Base-by-base conservation (phyloP, 148 eudicot species). In the Rhododendron mucronatum region DNA sequence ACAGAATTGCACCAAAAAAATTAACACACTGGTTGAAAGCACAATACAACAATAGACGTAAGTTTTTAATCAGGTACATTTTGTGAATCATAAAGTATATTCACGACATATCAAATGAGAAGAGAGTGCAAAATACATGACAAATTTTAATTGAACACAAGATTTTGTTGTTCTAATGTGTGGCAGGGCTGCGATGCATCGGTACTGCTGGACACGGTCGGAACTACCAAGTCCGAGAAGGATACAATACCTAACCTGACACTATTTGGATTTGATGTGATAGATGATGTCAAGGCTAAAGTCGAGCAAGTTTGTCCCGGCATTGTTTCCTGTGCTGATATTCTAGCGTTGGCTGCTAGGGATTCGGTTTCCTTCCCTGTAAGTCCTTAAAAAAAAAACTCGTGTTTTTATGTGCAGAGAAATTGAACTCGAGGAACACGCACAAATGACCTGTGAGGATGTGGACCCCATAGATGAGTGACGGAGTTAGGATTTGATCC, bases 101-200 rank as follows among this genome's bases (percentile, higher is more conserved):
- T 16, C 63, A 57, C 21, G 18, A 57, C 18, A 57, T 57, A 57
- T 18, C 63, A 16, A 18, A 57, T 57, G 63, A 14, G 57, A 47
- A 47, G 50, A 47, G 9, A 47, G 50, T 47, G 11, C 50, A 47
- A 47, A 47, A 47, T 9, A 47, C 50, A 47, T 47, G 12, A 47
- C 50, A 47, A 47, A 7, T 47, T 2, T 47, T 47, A 47, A 41
- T 41, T 41, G 45, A 41, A 9, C 9, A 47, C 9, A 47, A 47
- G 11, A 47, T 55, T 44, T 78, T 37, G 18, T 0, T 21, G n/a
- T 78, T 41, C 3, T 12, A 20, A 16, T 35, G 45, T 78, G 53
- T 78, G 7, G 79, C 26, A 88, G 85, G 89, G 87, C 11, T 88
- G 89, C 35, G 87, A 88, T 82, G 89, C 50, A 8, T 88, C 89